A percentile compares a stretch with the other conserved stretches of the same genome.
phyloP scores from a whole-genome alignment of 2,329 filamentous ascomycete species.

The Scleromitrula shiraiana region DNA sequence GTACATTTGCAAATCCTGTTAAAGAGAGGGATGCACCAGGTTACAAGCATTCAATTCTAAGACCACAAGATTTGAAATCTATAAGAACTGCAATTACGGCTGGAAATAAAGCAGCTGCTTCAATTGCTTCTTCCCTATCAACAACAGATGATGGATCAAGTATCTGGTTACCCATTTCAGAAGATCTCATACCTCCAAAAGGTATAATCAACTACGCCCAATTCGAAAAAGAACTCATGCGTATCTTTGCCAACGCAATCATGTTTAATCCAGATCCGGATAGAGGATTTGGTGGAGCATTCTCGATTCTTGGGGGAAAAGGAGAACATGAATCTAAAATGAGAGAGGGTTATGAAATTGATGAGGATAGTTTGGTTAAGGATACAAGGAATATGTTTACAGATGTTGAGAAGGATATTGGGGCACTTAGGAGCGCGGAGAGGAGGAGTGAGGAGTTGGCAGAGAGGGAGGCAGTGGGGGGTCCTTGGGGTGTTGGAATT shows the following conservation, averaged over 20 bases:
- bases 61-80: constrained; percentile 69
- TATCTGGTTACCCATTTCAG: constrained; percentile 59
- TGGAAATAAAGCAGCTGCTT: constrained; percentile 58
- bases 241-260: constrained; percentile 96
- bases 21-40: constrained; percentile 69
- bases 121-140: constrained; percentile 51
- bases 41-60: constrained; percentile 65
- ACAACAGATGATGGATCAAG: constrained; percentile 41
- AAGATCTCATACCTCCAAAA: constrained; percentile 75
- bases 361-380: constrained; percentile 80
- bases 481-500: constrained; percentile 1
- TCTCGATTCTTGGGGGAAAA: too few relatives aligned
- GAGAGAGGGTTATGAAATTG: constrained; percentile 51
- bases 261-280: constrained; percentile 93
- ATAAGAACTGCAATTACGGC: constrained; percentile 70
- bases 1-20: constrained; percentile 69
- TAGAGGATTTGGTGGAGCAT: constrained; percentile 47
- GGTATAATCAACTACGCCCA: constrained; percentile 91
- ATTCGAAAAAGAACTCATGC: constrained; percentile 84
- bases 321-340: constrained; percentile 33
- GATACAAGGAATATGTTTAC: constrained; percentile 86
- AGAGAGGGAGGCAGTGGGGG: constrained; percentile 4
- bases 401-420: constrained; percentile 58
- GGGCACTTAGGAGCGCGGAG: constrained; percentile 25
- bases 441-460: constrained; percentile 23